Conservation (phyloP, 805 yeast species). For the Pichia membranifaciens region DNA sequence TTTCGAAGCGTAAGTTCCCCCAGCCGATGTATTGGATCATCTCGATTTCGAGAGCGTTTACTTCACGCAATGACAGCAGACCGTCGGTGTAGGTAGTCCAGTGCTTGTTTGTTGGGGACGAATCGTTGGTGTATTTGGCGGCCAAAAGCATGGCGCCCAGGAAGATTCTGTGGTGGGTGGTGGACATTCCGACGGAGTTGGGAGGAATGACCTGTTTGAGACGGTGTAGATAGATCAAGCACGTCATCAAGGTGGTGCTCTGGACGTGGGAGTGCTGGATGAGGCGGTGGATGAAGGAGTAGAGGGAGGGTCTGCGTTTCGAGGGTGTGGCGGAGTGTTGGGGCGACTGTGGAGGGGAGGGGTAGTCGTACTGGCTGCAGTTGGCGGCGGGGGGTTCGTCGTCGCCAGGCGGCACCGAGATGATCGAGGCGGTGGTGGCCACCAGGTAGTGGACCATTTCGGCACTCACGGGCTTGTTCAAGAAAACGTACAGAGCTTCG, state of each 20-base stretch:
- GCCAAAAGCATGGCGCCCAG: constrained; percentile 82
- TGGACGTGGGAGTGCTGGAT: constrained; percentile 85
- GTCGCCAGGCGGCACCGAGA: constrained; percentile 34
- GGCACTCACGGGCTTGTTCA: constrained; percentile 48
- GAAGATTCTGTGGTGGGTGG: constrained; percentile 90
- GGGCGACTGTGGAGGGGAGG: constrained; percentile 39
- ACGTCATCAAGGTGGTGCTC: constrained; percentile 91
- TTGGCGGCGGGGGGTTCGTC: constrained; percentile 29
- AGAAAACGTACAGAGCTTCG: constrained; percentile 47
- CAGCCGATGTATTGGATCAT: constrained; percentile 76
- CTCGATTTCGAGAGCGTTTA: constrained; percentile 89
- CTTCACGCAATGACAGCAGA: constrained; percentile 65
- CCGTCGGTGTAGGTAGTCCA: constrained; percentile 95
- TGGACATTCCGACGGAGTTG: constrained; percentile 84
- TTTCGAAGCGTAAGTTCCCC: constrained; percentile 63
- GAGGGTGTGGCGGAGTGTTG: constrained; percentile 15
- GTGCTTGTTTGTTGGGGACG: constrained; percentile 91
- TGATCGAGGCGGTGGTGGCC: constrained; percentile 52
- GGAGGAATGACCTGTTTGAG: constrained; percentile 75
- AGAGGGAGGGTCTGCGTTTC: constrained; percentile 38
- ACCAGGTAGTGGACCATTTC: constrained; percentile 57
- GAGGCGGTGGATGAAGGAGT: constrained; percentile 62
- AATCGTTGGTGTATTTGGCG: constrained; percentile 90
- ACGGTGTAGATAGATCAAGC: constrained; percentile 76
- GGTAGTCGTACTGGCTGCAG: constrained; percentile 15